Evolutionary conservation across 495 filamentous ascomycete genomes (phyloP).

Genomic region (Staphylotrichum longicolle): DNA sequence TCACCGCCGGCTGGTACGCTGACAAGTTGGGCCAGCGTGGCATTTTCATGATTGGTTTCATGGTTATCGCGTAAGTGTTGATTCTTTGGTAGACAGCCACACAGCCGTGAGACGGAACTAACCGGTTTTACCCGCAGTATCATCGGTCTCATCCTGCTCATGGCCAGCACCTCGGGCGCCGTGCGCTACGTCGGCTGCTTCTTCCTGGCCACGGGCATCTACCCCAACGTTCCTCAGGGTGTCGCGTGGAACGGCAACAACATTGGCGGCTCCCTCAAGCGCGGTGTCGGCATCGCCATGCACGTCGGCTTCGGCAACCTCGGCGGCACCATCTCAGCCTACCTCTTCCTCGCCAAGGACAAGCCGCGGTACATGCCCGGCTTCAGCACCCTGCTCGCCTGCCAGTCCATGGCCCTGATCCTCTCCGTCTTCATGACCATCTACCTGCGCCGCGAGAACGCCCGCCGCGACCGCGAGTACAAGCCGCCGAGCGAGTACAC

Average conservation of each 20-base stretch:
- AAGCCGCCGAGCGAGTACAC: constrained; percentile 49
- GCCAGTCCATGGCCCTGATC: constrained; percentile 46
- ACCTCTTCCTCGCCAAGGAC: constrained; percentile 60
- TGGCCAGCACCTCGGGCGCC: constrained; percentile 38
- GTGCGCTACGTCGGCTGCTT: constrained; percentile 72
- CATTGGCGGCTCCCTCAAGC: constrained; percentile 76
- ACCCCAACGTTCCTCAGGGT: constrained; percentile 69
- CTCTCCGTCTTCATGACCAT: constrained; percentile 55
- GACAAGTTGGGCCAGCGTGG: constrained; percentile 51
- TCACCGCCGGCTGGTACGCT: constrained; percentile 52
- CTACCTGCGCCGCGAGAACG: constrained; percentile 62
- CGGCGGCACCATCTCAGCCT: constrained; percentile 68
- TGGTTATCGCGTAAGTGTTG: constrained; percentile 38
- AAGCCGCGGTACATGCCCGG: constrained; percentile 61
- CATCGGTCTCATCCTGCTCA: constrained; percentile 65
- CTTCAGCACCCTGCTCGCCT: constrained; percentile 52
- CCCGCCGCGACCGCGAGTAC: constrained; percentile 47
- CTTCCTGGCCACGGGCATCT: constrained; percentile 65
- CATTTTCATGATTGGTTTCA: constrained; percentile 58
- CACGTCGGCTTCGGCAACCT: constrained; percentile 78
- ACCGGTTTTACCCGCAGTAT: constrained; percentile 37
- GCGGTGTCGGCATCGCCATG: constrained; percentile 76
- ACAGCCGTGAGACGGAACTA: constrained; percentile 22
- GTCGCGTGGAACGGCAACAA: constrained; percentile 82
- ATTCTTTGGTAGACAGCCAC: background rate